Base-by-base conservation (phyloP, 805 yeast genomes). In the Phaffomyces opuntiae region DNA sequence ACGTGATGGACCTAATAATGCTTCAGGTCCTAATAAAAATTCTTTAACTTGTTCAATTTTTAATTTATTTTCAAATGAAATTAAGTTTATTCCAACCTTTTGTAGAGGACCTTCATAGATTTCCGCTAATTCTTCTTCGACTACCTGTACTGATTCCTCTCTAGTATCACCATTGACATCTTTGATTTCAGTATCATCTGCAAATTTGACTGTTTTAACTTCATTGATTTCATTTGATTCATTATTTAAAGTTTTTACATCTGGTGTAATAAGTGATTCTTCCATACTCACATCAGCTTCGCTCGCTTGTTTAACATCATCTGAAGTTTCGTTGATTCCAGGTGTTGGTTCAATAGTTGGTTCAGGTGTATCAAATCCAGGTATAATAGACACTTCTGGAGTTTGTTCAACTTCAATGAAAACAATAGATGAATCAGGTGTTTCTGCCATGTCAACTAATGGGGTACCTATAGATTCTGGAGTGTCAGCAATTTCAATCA, bases 41-140 rank as follows among this genome's bases (percentile, higher is more conserved):
- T 48, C 39, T n/a, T 51, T 48, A 24, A 75, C 57, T 12, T 64
- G 62, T 9, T 63, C 56, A 7, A 35, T 39, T 3, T 60, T 48
- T n/a, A 56, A 47, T 3, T 65, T 64, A 24, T 61, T 64, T 48
- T 79, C 70, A 39, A 85, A 66, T 2, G 77, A 69, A 0, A 87
- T 61, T 36, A 67, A 67, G 53, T 81, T 79, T 33, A 76, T 69
- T 1, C 79, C 70, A 2, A 83, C 79, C 44, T 70, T 70, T 55
- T 81, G 88, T 3, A 68, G 62, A 1, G 95, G 95, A 0, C 95
- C 95, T 60, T 81, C 82, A 53, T 71, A 79, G 0, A 68, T 49
- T 1, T 50, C 46, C 21, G 59, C 63, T 31, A 46, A 53, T 16
- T 50, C 53, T 26, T 39, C 47, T 13, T 44, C 33, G 12, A 11